Evolutionary conservation across 139 green algal genomes (phyloP).

Genomic region (Chlorella sp.): DNA sequence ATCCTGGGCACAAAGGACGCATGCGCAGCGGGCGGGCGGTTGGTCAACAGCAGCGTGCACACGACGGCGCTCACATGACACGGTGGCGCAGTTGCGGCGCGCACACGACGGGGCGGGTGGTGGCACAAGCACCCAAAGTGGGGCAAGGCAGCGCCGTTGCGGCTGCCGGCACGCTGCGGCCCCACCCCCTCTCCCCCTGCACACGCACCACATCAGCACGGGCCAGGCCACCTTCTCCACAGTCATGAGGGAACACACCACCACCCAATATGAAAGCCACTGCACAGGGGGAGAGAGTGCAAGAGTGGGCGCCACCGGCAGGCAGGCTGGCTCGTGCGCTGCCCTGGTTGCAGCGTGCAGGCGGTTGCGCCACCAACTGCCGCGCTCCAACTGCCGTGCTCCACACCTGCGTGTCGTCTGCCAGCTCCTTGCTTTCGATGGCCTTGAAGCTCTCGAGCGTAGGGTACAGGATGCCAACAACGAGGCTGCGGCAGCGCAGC

Average conservation of each 20-base stretch:
- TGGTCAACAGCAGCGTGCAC: background rate
- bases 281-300: background rate
- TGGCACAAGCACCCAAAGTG: too few relatives aligned
- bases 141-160: too few relatives aligned
- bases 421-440: constrained; percentile 20
- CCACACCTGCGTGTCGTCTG: constrained; percentile 38
- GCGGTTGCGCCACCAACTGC: background rate
- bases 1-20: constrained; percentile 5
- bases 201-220: constrained; percentile 32
- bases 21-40: background rate
- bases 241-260: constrained; percentile 17
- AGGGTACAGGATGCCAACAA: constrained; percentile 36
- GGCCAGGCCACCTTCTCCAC: constrained; percentile 36
- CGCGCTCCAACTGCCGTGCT: background rate
- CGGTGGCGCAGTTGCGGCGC: too few relatives aligned
- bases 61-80: too few relatives aligned
- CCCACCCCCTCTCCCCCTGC: background rate
- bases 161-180: background rate
- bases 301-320: too few relatives aligned
- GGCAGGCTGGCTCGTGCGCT: background rate
- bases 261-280: constrained; percentile 49
- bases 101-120: background rate
- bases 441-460: constrained; percentile 33
- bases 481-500: background rate
- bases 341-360: background rate